Evolutionary conservation across 805 yeast genomes (phyloP).

Genomic region (Hanseniaspora mollemarum): DNA sequence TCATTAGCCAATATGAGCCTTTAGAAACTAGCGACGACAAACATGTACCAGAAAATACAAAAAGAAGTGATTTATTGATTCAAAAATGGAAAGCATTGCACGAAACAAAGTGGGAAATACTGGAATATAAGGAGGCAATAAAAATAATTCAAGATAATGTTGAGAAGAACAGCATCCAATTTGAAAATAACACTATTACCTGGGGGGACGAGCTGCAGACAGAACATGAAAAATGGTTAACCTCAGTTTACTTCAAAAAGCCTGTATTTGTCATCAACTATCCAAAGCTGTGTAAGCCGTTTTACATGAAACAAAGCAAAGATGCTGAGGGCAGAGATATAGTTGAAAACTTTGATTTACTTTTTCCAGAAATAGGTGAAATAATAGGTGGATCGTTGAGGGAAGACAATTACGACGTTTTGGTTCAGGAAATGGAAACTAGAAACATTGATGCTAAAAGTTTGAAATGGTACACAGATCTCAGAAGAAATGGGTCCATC

Average conservation of each 20-base stretch:
- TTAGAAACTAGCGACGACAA: slow-evolving; percentile 26
- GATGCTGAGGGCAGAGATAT: slow-evolving; percentile 32
- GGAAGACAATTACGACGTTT: slow-evolving; percentile 47
- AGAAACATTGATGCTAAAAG: slow-evolving; percentile 44
- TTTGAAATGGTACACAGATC: slow-evolving; percentile 71
- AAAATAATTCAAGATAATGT: slow-evolving; percentile 34
- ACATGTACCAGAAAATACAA: slow-evolving; percentile 29
- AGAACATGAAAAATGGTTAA: slow-evolving; percentile 86
- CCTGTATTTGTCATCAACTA: slow-evolving; percentile 89
- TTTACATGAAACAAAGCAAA: slow-evolving; percentile 64
- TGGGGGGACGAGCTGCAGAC: slow-evolving; percentile 71
- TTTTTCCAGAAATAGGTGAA: slow-evolving; percentile 89
- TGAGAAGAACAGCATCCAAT: slow-evolving; percentile 25
- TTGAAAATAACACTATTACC: slow-evolving; percentile 26
- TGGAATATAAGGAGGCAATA: slow-evolving; percentile 71
- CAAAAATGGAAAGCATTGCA: slow-evolving; percentile 52
- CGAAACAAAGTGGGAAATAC: slow-evolving; percentile 46
- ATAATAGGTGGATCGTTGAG: slow-evolving; percentile 89
- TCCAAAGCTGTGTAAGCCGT: slow-evolving; percentile 70
- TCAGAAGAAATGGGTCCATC: slow-evolving; percentile 64
- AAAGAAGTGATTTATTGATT: slow-evolving; percentile 27
- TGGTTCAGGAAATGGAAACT: slow-evolving; percentile 40
- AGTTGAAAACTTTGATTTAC: slow-evolving; percentile 80
- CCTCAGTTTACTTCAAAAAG: slow-evolving; percentile 44
- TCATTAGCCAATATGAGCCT: slow-evolving; percentile 18